Percentiles rank a stretch among this genome's conserved stretches.
These are phyloP conservation scores for Recurvomyces mirabilis DNA, from an alignment of 495 filamentous ascomycete genomes.

Conservation along the genomic window DNA sequence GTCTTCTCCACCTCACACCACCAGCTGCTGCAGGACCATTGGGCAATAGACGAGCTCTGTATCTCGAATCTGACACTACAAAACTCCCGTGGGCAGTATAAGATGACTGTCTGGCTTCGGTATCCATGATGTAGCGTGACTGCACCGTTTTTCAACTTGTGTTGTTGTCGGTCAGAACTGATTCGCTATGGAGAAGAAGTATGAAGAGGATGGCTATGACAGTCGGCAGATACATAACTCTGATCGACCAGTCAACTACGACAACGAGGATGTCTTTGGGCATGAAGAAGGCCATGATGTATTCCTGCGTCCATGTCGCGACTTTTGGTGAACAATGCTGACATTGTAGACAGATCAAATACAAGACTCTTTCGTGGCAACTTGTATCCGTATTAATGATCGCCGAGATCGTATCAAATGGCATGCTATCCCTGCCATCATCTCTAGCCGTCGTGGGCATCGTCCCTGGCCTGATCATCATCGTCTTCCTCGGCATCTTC, in stretches of 20 bases:
- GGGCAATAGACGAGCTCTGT: too few relatives aligned
- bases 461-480: constrained; percentile 39
- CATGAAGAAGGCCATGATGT: constrained; percentile 28
- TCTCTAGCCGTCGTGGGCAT: constrained; percentile 45
- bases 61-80: too few relatives aligned
- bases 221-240: neutral
- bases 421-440: constrained; percentile 48
- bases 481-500: constrained; percentile 27
- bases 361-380: constrained; percentile 47
- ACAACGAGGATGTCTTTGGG: constrained; percentile 27
- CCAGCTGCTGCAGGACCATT: too few relatives aligned
- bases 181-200: constrained; percentile 4
- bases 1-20: too few relatives aligned
- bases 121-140: too few relatives aligned
- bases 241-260: constrained; percentile 7
- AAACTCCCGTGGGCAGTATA: too few relatives aligned
- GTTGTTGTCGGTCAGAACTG: too few relatives aligned
- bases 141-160: too few relatives aligned
- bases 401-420: constrained; percentile 50
- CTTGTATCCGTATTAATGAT: constrained; percentile 49
- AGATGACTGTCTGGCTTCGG: too few relatives aligned
- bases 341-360: constrained; percentile 36
- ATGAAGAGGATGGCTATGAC: constrained; percentile 11
- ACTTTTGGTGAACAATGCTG: neutral
- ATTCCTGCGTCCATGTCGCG: neutral